Evolutionary conservation across 1,139 yeast species (phyloP), one percentile per base, ranked within the genome.

Genomic region (Lodderomyces oxycetoniae): DNA sequence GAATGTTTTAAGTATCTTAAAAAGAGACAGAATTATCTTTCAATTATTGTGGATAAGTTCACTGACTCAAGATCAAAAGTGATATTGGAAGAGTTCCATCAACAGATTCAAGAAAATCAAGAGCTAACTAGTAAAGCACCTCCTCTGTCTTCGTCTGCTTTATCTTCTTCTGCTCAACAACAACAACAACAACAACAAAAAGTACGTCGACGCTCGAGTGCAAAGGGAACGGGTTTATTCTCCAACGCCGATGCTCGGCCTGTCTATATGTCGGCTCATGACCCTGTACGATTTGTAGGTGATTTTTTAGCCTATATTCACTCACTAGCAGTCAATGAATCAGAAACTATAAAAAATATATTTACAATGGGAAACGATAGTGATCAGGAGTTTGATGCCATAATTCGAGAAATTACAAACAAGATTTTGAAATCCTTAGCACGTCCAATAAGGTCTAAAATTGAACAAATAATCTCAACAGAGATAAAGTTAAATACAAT

Each of bases 291-390:
- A 38, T 88, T 79, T 46, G 70, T 86, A 13, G 95, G 97, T 17
- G 97, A 88, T 53, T 71, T 91, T 21, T 61, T 91, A 30, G 98
- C 98, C 1, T 85, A 86, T 62, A 71, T 89, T 10, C 97, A 93
- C 51, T 76, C 93, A 0, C 72, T 87, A n/a, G 79, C 89, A 23
- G 95, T 88, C 4, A 85, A 86, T 55, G 98, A 93, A 55, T 71
- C 78, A 25, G 98, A 93, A 52, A 70, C 82, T 24, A 70, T 91
- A 11, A 70, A 71, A 5, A 70, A 57, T 26, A 55, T 68, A 3
- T 65, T 68, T 40, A 49, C 55, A 6, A 30, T 26, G 30, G 53
- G 49, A 4, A 47, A 47, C 3, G 46, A 43, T 3, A 36, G 42
- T 4, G 40, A 35, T 19, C 39, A 34, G 5, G 53, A 50, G 27